These are phyloP conservation scores for Cucumis hystrix DNA, from an alignment of 306 rosid species.

Conservation along the genomic window DNA sequence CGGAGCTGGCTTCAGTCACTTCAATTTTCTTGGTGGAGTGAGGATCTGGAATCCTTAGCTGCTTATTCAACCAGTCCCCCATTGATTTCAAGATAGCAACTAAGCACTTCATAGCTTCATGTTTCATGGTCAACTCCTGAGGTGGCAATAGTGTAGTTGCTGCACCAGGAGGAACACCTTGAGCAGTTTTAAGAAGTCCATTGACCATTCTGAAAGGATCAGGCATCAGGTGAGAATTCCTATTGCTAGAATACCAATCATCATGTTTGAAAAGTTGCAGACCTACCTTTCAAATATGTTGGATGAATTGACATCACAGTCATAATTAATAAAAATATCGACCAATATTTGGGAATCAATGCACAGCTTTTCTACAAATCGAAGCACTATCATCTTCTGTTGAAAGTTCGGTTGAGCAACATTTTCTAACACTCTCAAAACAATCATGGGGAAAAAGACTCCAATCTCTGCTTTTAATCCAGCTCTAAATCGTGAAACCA, in stretches of 20 bases:
- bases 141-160: constrained; percentile 79
- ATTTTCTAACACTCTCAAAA: constrained; percentile 94
- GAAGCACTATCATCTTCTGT: constrained; percentile 96
- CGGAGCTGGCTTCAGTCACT: constrained; percentile 32
- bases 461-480: constrained; percentile 99
- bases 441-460: constrained; percentile 98
- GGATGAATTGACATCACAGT: constrained; percentile 98
- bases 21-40: constrained; percentile 53
- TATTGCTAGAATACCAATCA: constrained; percentile 1
- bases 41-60: constrained; percentile 84
- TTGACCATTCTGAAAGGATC: constrained; percentile 77
- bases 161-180: constrained; percentile 97
- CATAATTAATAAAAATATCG: constrained; percentile 91
- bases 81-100: constrained; percentile 73
- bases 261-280: constrained; percentile 6
- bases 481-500: constrained; percentile 95
- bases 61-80: constrained; percentile 95
- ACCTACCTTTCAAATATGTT: constrained; percentile 97
- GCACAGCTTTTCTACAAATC: constrained; percentile 85
- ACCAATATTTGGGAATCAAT: constrained; percentile 94
- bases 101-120: constrained; percentile 91
- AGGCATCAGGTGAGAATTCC: constrained; percentile 9
- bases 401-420: constrained; percentile 96
- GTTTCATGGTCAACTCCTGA: constrained; percentile 79
- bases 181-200: constrained; percentile 99